Evolutionary conservation across 257 asterid species (phyloP).

Genomic region (Haberlea rhodopensis): DNA sequence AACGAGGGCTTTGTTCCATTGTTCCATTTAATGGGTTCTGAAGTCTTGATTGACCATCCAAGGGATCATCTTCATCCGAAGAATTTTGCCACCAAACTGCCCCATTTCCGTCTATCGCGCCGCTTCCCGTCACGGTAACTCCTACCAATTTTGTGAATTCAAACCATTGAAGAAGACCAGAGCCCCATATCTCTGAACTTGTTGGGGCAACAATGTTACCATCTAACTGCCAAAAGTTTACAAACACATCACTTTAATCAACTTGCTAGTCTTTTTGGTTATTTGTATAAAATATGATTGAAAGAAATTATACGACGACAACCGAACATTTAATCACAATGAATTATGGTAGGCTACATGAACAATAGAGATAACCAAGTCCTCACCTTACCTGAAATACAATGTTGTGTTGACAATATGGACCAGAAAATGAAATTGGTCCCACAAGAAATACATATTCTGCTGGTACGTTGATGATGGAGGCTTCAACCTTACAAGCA

Average conservation of each 20-base stretch:
- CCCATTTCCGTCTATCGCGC: conserved; percentile 76
- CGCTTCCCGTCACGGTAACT: conserved; percentile 69
- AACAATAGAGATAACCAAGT: no score
- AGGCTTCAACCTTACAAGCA: conserved; percentile 79
- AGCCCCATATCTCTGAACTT: conserved; percentile 69
- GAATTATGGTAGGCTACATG: no score
- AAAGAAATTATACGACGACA: no score
- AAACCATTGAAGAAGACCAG: conserved; percentile 85
- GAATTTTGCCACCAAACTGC: conserved; percentile 85
- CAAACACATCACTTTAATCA: conserved; percentile 9
- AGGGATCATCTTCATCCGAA: conserved; percentile 52
- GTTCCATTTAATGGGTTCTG: conserved; percentile 14
- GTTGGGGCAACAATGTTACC: conserved; percentile 85
- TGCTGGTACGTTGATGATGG: conserved; percentile 61
- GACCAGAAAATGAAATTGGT: conserved; percentile 91
- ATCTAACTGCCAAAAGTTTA: conserved; percentile 60
- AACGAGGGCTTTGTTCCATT: conserved; percentile 27
- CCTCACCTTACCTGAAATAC: conserved; percentile 98
- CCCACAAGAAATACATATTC: conserved; percentile 64
- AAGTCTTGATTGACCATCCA: conserved; percentile 69
- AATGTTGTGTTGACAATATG: conserved; percentile 79
- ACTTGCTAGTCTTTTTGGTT: no score
- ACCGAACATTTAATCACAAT: no score
- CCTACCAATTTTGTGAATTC: conserved; percentile 80
- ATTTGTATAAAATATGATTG: no score